These are phyloP conservation scores for Rhazya stricta DNA, from an alignment of 257 asterid genomes.

Conservation along the genomic window DNA sequence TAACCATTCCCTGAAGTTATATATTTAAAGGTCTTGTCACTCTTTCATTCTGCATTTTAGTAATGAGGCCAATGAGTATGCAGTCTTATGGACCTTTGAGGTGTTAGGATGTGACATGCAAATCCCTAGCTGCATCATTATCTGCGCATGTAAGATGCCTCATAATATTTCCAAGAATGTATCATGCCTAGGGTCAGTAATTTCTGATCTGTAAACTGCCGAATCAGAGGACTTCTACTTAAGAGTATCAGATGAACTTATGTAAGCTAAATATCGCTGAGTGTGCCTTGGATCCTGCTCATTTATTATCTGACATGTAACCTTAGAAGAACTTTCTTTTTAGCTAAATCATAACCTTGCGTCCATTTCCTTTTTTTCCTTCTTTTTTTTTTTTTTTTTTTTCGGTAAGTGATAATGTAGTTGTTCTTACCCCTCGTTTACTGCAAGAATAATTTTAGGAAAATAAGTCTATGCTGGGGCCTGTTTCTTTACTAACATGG, in stretches of 20 bases:
- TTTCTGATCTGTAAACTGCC: neutral
- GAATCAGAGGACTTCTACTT: neutral
- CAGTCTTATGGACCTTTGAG: too few relatives aligned
- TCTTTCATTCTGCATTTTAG: too few relatives aligned
- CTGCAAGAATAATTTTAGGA: too few relatives aligned
- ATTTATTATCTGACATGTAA: neutral
- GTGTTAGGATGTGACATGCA: neutral
- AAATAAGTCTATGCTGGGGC: too few relatives aligned
- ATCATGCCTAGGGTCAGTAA: neutral
- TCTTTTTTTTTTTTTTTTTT: too few relatives aligned
- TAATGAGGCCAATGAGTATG: too few relatives aligned
- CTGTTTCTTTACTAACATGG: too few relatives aligned
- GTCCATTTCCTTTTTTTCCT: too few relatives aligned
- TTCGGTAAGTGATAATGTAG: neutral
- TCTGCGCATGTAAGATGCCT: neutral
- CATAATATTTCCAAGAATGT: neutral
- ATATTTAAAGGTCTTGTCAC: neutral
- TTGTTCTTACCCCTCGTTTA: too few relatives aligned
- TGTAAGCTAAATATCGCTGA: neutral
- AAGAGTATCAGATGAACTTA: neutral
- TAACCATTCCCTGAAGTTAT: neutral
- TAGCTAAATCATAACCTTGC: too few relatives aligned
- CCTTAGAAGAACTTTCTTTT: neutral
- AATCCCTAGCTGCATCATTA: neutral
- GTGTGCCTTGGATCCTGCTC: neutral